Percentiles rank a stretch among this genome's conserved stretches.
Evolutionary conservation across 2,329 filamentous ascomycete genomes (phyloP).

Genomic region (Botrytis aclada): DNA sequence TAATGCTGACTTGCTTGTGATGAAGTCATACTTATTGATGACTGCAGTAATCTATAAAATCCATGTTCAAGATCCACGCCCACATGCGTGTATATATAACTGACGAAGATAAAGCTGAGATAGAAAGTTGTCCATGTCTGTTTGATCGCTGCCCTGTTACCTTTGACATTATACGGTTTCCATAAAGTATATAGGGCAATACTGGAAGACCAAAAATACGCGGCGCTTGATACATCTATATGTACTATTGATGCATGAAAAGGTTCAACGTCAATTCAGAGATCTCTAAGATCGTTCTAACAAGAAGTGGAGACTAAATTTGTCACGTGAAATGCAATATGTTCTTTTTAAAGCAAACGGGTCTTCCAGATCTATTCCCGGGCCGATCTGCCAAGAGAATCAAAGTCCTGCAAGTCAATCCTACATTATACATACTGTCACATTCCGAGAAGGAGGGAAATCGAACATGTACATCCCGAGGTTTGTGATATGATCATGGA

Average conservation of each 20-base stretch:
- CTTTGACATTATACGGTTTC: background rate
- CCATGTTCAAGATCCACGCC: background rate
- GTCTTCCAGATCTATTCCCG: background rate
- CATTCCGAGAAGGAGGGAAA: background rate
- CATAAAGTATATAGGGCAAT: background rate
- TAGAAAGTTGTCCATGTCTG: background rate
- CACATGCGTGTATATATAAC: background rate
- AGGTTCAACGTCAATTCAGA: background rate
- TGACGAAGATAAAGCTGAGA: background rate
- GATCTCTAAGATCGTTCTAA: background rate
- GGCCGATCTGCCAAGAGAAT: conserved; percentile 4
- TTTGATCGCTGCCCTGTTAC: background rate
- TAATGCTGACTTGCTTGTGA: background rate
- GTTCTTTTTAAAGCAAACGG: background rate
- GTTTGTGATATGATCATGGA: conserved; percentile 12
- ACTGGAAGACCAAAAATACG: background rate
- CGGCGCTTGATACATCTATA: background rate
- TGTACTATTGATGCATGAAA: background rate
- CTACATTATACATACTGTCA: background rate
- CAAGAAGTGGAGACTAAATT: background rate
- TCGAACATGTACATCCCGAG: conserved; percentile 4
- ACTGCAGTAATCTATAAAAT: background rate
- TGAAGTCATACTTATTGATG: background rate
- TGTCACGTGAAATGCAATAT: background rate
- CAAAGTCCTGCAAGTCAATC: conserved; percentile 5